Base-by-base conservation (phyloP, 106 monocot species). In the Triglochin maritima region DNA sequence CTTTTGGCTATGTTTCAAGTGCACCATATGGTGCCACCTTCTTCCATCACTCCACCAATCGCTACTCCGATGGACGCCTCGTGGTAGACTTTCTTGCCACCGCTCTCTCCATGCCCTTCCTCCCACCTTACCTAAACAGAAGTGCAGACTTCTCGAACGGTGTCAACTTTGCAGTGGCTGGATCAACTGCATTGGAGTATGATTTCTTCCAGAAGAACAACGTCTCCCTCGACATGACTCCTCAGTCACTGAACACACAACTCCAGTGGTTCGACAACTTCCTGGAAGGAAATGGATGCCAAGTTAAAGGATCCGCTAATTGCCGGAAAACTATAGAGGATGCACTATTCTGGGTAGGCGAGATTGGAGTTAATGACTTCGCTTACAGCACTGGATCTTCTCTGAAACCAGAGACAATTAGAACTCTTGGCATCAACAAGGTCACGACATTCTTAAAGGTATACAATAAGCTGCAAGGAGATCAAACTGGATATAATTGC, bases 321-420 rank as follows among this genome's bases (percentile, higher is more conserved):
- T 84, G 82, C 60, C 10, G 3, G 2, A 69, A 10, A 8, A 73
- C 11, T 9, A 17, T 85, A 13, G 66, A 69, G 5, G 77, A 79
- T 48, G 81, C 90, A 0, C 76, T 96, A 44, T 85, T 96, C 55
- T 96, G 90, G 96, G 81, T 96, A 3, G 90, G 90, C 0, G 96
- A 96, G 81, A 84, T 96, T n/a, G 95, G 95, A 0, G 88, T 73
- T 3, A 96, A 96, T 59, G 96, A 96, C 64, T 86, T 83, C 55
- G 90, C 88, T 4, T 90, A 91, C 59, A 84, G 67, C 29, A 57
- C 82, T 6, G 79, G 75, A 3, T 81, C 90, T 10, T 52, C 72
- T 6, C 10, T 96, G 0, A 53, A 63, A 14, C 73, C 77, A 13
- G 50, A 78, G 2, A 15, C n/a, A 5, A 70, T 96, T 7, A 65